Percentiles rank a stretch among this genome's conserved stretches.
These are phyloP conservation scores for Cutaneotrichosporon arboriforme DNA, from an alignment of 1,284 basidiomycete genomes.

Conservation along the genomic window DNA sequence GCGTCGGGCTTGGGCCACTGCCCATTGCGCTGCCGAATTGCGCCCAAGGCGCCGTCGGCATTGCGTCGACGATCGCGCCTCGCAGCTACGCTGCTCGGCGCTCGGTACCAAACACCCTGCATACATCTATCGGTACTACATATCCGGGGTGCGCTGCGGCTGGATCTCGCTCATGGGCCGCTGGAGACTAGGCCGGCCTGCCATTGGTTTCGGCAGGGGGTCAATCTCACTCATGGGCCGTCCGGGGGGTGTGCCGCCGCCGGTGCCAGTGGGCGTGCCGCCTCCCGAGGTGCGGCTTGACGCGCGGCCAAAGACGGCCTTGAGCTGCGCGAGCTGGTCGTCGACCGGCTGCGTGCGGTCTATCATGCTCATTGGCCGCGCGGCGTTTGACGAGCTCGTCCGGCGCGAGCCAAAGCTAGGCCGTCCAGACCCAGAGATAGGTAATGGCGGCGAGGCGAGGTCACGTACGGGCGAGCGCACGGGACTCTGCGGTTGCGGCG, in stretches of 20 bases:
- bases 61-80: no score
- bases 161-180: slow-evolving; percentile 9
- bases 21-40: no score
- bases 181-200: background rate
- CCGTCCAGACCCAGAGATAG: background rate
- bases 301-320: slow-evolving; percentile 30
- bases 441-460: slow-evolving; percentile 9
- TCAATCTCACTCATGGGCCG: slow-evolving; percentile 7
- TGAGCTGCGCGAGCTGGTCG: slow-evolving; percentile 39
- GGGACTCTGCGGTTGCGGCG: slow-evolving; percentile 5
- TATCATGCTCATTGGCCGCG: slow-evolving; percentile 8
- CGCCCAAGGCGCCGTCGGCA: no score
- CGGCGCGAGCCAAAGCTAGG: slow-evolving; percentile 6
- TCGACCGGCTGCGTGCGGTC: slow-evolving; percentile 24
- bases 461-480: slow-evolving; percentile 19
- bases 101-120: background rate
- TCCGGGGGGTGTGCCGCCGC: background rate
- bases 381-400: background rate
- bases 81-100: no score
- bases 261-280: background rate
- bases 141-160: background rate
- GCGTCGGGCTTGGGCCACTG: no score
- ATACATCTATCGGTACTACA: slow-evolving; percentile 1
- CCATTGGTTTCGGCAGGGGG: background rate
- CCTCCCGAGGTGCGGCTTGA: background rate